Evolutionary conservation across 495 filamentous ascomycete species (phyloP).

Genomic region (Penicillium argentinense): DNA sequence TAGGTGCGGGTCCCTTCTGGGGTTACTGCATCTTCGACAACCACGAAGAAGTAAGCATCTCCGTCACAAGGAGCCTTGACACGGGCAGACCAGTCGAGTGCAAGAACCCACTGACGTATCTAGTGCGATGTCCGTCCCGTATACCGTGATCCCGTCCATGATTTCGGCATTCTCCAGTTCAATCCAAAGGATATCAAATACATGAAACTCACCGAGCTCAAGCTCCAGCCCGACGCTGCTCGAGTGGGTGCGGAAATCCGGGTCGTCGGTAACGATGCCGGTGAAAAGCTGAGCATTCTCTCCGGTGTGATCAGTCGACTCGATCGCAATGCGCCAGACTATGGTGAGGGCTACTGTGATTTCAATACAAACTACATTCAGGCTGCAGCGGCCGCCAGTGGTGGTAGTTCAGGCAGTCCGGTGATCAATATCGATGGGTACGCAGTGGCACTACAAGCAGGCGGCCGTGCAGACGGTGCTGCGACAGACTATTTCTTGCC

Average conservation of each 20-base stretch:
- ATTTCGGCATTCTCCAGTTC: constrained; percentile 96
- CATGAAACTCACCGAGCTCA: constrained; percentile 79
- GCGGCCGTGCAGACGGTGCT: constrained; percentile 88
- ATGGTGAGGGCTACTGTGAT: constrained; percentile 97
- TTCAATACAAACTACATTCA: constrained; percentile 99
- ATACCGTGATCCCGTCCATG: constrained; percentile 97
- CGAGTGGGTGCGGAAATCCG: constrained; percentile 91
- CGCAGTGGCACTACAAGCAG: constrained; percentile 91
- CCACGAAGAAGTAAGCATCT: constrained; percentile 71
- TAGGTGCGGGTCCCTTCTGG: constrained; percentile 96
- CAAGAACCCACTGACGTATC: not conserved
- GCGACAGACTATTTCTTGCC: constrained; percentile 98
- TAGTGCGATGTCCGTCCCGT: constrained; percentile 96
- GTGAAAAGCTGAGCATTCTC: constrained; percentile 96
- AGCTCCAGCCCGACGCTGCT: constrained; percentile 82
- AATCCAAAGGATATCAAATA: constrained; percentile 95
- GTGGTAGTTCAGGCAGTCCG: constrained; percentile 93
- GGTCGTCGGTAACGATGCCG: constrained; percentile 97
- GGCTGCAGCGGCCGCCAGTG: constrained; percentile 92
- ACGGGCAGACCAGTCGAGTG: no score
- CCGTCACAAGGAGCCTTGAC: no score
- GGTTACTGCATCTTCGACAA: constrained; percentile 98
- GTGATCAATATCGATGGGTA: constrained; percentile 94
- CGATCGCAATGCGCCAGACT: constrained; percentile 95
- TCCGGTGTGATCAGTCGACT: constrained; percentile 96